Conservation (phyloP, 2,329 filamentous ascomycete genomes). For the Zymoseptoria passerinii region DNA sequence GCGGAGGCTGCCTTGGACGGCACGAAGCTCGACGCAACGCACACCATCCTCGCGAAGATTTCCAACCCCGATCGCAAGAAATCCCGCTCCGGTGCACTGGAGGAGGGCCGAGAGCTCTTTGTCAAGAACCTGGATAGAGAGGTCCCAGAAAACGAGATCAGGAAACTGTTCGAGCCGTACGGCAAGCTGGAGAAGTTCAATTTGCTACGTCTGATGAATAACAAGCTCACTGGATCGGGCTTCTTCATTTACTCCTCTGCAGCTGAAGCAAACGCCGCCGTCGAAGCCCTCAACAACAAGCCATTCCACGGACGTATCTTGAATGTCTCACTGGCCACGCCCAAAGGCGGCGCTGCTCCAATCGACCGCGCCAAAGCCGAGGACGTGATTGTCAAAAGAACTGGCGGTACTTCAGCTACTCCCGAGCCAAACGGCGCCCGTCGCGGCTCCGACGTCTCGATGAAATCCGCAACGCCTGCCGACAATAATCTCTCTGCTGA, state of each 20-base stretch:
- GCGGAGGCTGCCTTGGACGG: slow-evolving; percentile 65
- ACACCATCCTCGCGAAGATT: slow-evolving; percentile 67
- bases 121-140: slow-evolving; percentile 74
- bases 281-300: slow-evolving; percentile 28
- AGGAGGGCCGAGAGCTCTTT: slow-evolving; percentile 83
- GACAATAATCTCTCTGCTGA: slow-evolving; percentile 18
- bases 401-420: slow-evolving; percentile 11
- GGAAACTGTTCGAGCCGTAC: slow-evolving; percentile 63
- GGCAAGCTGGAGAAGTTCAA: slow-evolving; percentile 67
- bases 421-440: slow-evolving; percentile 18
- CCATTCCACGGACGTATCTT: slow-evolving; percentile 29
- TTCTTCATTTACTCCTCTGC: slow-evolving; percentile 69
- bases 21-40: slow-evolving; percentile 57
- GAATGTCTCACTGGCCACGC: slow-evolving; percentile 26
- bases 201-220: slow-evolving; percentile 59
- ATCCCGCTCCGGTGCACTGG: slow-evolving; percentile 65
- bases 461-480: slow-evolving; percentile 14
- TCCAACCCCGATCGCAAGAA: slow-evolving; percentile 77
- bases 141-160: slow-evolving; percentile 59
- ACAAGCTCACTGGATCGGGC: slow-evolving; percentile 65
- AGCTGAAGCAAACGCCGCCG: slow-evolving; percentile 27
- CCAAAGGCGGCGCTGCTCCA: slow-evolving; percentile 23
- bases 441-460: slow-evolving; percentile 25
- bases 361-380: slow-evolving; percentile 23
- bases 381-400: slow-evolving; percentile 26